phyloP scores from a whole-genome alignment of 805 yeast genomes.

The Barnettozyma sucrosica region DNA sequence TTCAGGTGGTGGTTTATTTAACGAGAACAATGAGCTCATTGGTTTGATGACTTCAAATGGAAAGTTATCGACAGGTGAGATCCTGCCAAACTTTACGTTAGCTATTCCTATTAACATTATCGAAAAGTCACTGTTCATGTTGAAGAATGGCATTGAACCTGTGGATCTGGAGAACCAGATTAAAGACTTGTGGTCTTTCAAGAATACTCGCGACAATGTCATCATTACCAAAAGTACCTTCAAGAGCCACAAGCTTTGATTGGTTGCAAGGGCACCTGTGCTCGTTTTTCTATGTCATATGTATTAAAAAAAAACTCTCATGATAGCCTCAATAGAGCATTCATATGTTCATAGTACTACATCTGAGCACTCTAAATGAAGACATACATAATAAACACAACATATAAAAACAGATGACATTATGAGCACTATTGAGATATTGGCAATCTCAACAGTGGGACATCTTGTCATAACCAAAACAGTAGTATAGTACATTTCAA shows the following conservation, averaged over 20 bases:
- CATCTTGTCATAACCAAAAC: neutral
- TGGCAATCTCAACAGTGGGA: neutral
- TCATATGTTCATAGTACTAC: neutral
- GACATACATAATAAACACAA: neutral
- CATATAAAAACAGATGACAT: neutral
- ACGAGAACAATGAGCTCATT: conserved; percentile 18
- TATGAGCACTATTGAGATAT: neutral
- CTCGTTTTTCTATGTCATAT: neutral
- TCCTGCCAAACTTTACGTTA: conserved; percentile 25
- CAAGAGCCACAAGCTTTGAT: conserved; percentile 3
- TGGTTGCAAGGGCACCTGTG: neutral
- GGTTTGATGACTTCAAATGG: conserved; percentile 29
- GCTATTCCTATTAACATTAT: conserved; percentile 24
- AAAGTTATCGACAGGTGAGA: conserved; percentile 23
- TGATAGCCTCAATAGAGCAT: neutral
- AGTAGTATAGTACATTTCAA: neutral
- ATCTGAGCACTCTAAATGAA: neutral
- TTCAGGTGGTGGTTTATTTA: conserved; percentile 27
- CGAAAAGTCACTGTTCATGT: conserved; percentile 18
- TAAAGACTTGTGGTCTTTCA: conserved; percentile 22
- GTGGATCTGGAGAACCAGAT: conserved; percentile 13
- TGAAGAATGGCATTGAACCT: conserved; percentile 8
- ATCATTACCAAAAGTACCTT: conserved; percentile 6
- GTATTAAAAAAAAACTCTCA: neutral
- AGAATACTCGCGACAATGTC: conserved; percentile 16